These are phyloP conservation scores for Hypoxylon lenormandii DNA, from an alignment of 495 filamentous ascomycete genomes.

Conservation along the genomic window DNA sequence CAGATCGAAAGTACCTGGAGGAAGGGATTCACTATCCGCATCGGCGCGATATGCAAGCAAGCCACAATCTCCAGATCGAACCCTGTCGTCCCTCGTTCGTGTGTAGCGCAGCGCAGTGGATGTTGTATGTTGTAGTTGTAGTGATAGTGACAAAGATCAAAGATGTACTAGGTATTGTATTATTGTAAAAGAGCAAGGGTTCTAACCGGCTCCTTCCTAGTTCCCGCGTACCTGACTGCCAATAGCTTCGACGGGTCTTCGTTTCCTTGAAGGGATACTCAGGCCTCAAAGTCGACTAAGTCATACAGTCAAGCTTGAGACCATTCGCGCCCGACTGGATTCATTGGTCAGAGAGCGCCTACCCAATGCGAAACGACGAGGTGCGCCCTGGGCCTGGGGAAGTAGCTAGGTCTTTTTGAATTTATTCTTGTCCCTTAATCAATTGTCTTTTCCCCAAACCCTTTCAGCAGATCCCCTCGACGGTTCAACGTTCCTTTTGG, in stretches of 20 bases:
- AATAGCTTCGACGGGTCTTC: constrained; percentile 22
- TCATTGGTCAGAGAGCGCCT: constrained; percentile 39
- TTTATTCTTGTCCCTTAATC: constrained; percentile 30
- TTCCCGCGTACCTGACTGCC: constrained; percentile 20
- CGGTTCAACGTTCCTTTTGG: constrained; percentile 12
- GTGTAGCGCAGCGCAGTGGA: neutral
- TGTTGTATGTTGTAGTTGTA: too few relatives aligned
- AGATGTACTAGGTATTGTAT: too few relatives aligned
- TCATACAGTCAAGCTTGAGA: constrained; percentile 41
- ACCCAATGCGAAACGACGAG: constrained; percentile 37
- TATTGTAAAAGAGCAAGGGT: constrained; percentile 9
- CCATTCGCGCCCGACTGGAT: constrained; percentile 30
- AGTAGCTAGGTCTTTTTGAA: constrained; percentile 8
- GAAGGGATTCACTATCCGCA: constrained; percentile 30
- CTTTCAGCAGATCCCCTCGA: constrained; percentile 21
- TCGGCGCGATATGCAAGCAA: constrained; percentile 31
- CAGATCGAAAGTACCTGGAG: constrained; percentile 29
- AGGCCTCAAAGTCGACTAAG: too few relatives aligned
- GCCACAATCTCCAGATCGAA: constrained; percentile 30
- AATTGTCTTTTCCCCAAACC: constrained; percentile 26
- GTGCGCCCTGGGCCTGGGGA: constrained; percentile 15
- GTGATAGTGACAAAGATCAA: neutral
- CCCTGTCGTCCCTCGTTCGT: constrained; percentile 19
- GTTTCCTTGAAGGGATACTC: constrained; percentile 23
- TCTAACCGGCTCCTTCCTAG: constrained; percentile 22